Percentiles rank a stretch among this genome's conserved stretches.
These are phyloP conservation scores for Saraca asoca DNA, from an alignment of 331 rosid genomes.

Conservation along the genomic window DNA sequence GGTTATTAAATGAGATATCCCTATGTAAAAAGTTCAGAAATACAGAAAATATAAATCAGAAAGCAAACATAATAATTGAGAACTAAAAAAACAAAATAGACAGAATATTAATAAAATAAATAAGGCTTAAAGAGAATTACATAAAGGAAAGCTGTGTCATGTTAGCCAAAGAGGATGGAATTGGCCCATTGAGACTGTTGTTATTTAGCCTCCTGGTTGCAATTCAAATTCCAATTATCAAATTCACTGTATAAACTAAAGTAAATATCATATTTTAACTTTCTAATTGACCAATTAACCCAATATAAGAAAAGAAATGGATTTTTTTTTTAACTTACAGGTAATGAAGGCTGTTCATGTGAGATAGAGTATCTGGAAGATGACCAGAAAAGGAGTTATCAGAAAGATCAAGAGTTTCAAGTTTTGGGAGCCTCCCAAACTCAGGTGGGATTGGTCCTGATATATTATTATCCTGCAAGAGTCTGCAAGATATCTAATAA, in stretches of 20 bases:
- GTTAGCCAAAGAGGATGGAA: constrained; percentile 82
- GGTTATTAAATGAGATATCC: constrained; percentile 82
- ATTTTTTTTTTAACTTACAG: constrained; percentile 55
- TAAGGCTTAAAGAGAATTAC: constrained; percentile 50
- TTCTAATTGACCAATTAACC: not conserved
- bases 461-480: constrained; percentile 75
- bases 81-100: not conserved
- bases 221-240: constrained; percentile 42
- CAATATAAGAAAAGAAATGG: too few relatives aligned
- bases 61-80: constrained; percentile 13
- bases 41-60: constrained; percentile 23
- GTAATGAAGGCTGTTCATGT: constrained; percentile 69
- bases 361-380: constrained; percentile 69
- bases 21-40: constrained; percentile 45
- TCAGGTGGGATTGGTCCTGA: constrained; percentile 81
- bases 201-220: constrained; percentile 79
- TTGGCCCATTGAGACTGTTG: constrained; percentile 69
- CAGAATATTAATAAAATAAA: constrained; percentile 8
- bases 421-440: constrained; percentile 81
- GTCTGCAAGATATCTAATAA: constrained; percentile 51
- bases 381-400: constrained; percentile 68
- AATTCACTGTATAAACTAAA: constrained; percentile 7
- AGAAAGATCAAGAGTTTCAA: constrained; percentile 86
- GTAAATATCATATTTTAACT: not conserved
- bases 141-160: constrained; percentile 71